Evolutionary conservation across 768 basidiomycete genomes (phyloP), one percentile per base, ranked within the genome.

Genomic region (Phanerochaete sordida): DNA sequence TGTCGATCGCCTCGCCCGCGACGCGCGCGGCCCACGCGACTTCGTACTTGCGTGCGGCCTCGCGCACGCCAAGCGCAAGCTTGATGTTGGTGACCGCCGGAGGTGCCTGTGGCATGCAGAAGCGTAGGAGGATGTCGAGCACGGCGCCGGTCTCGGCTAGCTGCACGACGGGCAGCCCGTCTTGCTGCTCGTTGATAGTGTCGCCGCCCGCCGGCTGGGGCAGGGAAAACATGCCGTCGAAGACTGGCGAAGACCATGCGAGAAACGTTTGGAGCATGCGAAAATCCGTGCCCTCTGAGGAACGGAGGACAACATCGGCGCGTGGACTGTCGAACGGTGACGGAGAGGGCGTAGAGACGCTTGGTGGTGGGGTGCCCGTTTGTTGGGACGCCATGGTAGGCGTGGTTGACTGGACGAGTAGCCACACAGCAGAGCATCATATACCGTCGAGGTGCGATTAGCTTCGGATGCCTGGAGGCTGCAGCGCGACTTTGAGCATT

Each of bases 261-360:
- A 75, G 67, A 5, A 66, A 66, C 11, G 57, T 39, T 35, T 69
- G 66, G 59, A 63, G 65, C 27, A 67, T 64, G 28, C 61, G 67
- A 58, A 69, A 70, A 28, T 67, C 62, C 45, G 61, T 62, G 24
- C 56, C 54, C 50, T 72, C 69, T n/a, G 62, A 62, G 16, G 71
- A 67, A n/a, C 62, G 67, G 28, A 73, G 58, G 26, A 70, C 61
- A n/a, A 72, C 57, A 60, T 71, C 70, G n/a, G 65, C 58, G 31
- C 33, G 19, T 3, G 55, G 27, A 45, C 26, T 37, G 45, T 56
- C 24, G 53, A 55, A 55, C 9, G 35, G 35, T 11, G 15, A 27
- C 21, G 44, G 3, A n/a, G 13, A n/a, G 4, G 28, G 44, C 39
- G 49, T 12, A n/a, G n/a, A n/a, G n/a, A n/a, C n/a, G n/a, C 15